Conservation (phyloP, 805 yeast species). For the Myxozyma sirexii region DNA sequence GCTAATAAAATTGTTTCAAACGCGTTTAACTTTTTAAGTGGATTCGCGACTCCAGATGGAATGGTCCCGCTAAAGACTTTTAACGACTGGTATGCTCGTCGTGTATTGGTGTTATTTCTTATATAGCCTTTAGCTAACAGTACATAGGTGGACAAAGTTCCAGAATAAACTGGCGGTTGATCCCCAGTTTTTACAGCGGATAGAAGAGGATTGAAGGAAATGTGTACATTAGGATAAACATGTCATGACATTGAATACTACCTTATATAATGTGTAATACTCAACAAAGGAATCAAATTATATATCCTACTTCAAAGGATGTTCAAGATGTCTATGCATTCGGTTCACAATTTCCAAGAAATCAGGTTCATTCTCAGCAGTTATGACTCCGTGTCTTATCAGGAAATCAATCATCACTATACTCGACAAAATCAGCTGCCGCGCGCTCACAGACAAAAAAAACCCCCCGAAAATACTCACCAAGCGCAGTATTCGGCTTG, state of each 20-base stretch:
- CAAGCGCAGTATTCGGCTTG: constrained; percentile 84
- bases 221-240: not conserved
- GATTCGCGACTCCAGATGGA: constrained; percentile 80
- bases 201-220: constrained; percentile 35
- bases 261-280: too few relatives aligned
- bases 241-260: too few relatives aligned
- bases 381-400: constrained; percentile 77
- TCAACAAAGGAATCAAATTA: too few relatives aligned
- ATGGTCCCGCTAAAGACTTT: constrained; percentile 85
- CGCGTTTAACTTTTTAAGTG: constrained; percentile 86
- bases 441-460: not conserved
- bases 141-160: constrained; percentile 73
- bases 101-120: not conserved
- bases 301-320: constrained; percentile 51
- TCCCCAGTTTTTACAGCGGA: constrained; percentile 73
- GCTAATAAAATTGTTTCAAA: constrained; percentile 89
- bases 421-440: not conserved
- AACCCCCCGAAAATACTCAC: constrained; percentile 37
- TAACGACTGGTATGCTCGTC: constrained; percentile 66
- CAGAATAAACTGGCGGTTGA: constrained; percentile 72
- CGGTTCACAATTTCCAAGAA: constrained; percentile 61
- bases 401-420: constrained; percentile 75
- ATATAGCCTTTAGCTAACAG: too few relatives aligned
- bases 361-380: constrained; percentile 66
- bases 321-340: constrained; percentile 71